Conservation (phyloP, 1,284 basidiomycete species). For the Entoloma clypeatum region DNA sequence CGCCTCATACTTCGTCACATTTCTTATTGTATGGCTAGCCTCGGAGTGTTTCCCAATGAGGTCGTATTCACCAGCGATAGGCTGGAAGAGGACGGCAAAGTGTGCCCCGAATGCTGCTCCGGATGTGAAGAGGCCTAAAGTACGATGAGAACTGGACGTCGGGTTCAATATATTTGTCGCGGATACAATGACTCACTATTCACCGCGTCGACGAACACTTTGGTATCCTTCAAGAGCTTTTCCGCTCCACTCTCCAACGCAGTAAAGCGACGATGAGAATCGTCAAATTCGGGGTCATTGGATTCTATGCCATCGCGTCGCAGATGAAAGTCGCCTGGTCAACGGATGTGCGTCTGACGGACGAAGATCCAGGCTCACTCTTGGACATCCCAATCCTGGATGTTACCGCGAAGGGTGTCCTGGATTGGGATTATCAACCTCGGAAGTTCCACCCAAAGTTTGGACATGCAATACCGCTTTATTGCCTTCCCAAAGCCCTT, state of each 20-base stretch:
- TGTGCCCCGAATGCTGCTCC: constrained; percentile 77
- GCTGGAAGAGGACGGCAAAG: constrained; percentile 77
- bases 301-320: constrained; percentile 53
- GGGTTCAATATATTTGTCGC: neutral
- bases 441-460: no score
- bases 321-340: constrained; percentile 5
- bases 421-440: constrained; percentile 25
- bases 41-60: constrained; percentile 78
- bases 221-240: constrained; percentile 90
- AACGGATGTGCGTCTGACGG: constrained; percentile 1
- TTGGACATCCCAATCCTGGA: constrained; percentile 86
- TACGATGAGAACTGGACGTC: neutral
- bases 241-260: constrained; percentile 80
- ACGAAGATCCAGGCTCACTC: constrained; percentile 54
- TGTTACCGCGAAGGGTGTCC: constrained; percentile 86
- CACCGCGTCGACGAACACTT: constrained; percentile 83
- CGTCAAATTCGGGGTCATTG: constrained; percentile 84
- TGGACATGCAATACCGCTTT: constrained; percentile 50
- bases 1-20: constrained; percentile 68
- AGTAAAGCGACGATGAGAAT: constrained; percentile 75
- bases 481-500: constrained; percentile 80
- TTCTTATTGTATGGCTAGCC: constrained; percentile 74
- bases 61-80: constrained; percentile 81
- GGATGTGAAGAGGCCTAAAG: constrained; percentile 73
- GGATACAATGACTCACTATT: constrained; percentile 46